Percentiles rank a stretch among this genome's conserved stretches.
Conservation (phyloP, 2,329 filamentous ascomycete species). For the Trichophyton benhamiae region DNA sequence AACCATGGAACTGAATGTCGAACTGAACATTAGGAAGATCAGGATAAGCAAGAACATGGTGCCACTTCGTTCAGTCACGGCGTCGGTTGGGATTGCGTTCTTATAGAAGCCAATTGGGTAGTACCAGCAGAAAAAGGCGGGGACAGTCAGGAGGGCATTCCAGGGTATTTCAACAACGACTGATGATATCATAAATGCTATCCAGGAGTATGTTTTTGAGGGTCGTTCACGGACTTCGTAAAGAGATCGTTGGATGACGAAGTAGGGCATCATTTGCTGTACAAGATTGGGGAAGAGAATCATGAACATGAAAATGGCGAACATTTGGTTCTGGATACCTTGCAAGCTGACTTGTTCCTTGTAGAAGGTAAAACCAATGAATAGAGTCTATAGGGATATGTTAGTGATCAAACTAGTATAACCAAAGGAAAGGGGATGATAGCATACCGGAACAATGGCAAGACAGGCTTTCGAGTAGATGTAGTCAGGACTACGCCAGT, state of each 20-base stretch:
- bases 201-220: slow-evolving; percentile 63
- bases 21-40: slow-evolving; percentile 58
- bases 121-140: slow-evolving; percentile 57
- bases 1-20: slow-evolving; percentile 60
- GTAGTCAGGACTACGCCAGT: slow-evolving; percentile 81
- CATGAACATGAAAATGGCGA: slow-evolving; percentile 73
- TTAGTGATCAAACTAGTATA: not conserved
- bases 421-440: not conserved
- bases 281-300: slow-evolving; percentile 58
- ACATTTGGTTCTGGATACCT: slow-evolving; percentile 83
- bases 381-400: slow-evolving; percentile 41
- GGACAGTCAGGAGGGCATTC: slow-evolving; percentile 47
- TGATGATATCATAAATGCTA: slow-evolving; percentile 56
- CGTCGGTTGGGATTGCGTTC: slow-evolving; percentile 29
- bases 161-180: slow-evolving; percentile 61
- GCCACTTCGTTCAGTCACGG: slow-evolving; percentile 43
- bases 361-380: slow-evolving; percentile 77
- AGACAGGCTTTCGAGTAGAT: slow-evolving; percentile 72
- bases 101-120: slow-evolving; percentile 45
- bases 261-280: slow-evolving; percentile 47
- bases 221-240: slow-evolving; percentile 51
- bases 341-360: slow-evolving; percentile 60
- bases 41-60: slow-evolving; percentile 54
- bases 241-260: slow-evolving; percentile 45
- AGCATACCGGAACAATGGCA: slow-evolving; percentile 42